Percentiles rank a stretch among this genome's conserved stretches.
Conservation (phyloP, 148 eudicot genomes). For the Mesembryanthemum crystallinum region DNA sequence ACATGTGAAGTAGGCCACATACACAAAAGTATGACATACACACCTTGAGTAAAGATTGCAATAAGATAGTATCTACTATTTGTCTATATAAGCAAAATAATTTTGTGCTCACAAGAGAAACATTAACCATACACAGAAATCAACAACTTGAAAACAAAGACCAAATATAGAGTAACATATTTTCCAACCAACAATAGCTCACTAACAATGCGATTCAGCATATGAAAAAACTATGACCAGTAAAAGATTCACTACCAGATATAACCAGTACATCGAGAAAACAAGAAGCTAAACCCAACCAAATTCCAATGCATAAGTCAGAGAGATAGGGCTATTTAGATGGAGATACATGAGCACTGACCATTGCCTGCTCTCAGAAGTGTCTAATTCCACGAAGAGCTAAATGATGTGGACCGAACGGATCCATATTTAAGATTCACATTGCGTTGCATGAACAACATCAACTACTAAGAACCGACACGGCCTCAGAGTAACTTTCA, state of each 20-base stretch:
- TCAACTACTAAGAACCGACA: neutral
- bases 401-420: neutral
- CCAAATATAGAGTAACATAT: neutral
- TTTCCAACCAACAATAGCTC: neutral
- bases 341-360: neutral
- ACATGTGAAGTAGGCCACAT: neutral
- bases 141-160: neutral
- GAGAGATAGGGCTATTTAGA: neutral
- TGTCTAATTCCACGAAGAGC: neutral
- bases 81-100: neutral
- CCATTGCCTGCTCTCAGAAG: neutral
- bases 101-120: neutral
- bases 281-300: neutral
- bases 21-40: neutral
- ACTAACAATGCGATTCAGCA: neutral
- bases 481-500: neutral
- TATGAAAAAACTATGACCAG: neutral
- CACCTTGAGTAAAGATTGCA: neutral
- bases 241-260: neutral
- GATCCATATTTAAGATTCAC: neutral
- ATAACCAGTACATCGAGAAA: neutral
- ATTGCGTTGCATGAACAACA: neutral
- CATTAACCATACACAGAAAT: neutral
- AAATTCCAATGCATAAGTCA: neutral
- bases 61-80: neutral